A percentile compares a stretch with the other conserved stretches of the same genome.
These are phyloP conservation scores for Fragilariopsis cylindrus DNA, from an alignment of 108 stramenopile genomes.

Conservation along the genomic window DNA sequence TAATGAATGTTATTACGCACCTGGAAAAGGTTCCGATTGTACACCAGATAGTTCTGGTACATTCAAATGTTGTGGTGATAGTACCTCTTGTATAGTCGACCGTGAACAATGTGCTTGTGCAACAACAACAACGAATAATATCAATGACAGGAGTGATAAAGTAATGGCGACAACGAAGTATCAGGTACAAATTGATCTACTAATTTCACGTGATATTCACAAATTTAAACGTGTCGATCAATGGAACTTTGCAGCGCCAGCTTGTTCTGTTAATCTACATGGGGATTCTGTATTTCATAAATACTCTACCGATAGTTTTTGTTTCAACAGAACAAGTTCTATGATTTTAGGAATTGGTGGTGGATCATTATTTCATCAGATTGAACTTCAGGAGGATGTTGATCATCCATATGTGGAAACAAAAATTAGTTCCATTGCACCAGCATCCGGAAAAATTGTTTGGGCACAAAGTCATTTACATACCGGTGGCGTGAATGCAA, in stretches of 20 bases:
- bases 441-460: not conserved
- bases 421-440: not conserved
- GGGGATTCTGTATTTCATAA: not conserved
- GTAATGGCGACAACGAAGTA: not conserved
- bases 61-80: not conserved
- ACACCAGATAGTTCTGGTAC: not conserved
- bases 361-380: not conserved
- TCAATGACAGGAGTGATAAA: too few species aligned
- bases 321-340: not conserved
- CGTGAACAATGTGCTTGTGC: not conserved
- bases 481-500: constrained; percentile 4
- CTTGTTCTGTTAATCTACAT: not conserved
- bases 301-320: not conserved
- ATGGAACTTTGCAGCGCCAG: constrained; percentile 3
- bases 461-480: not conserved
- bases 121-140: not conserved
- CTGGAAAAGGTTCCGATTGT: constrained; percentile 5
- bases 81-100: not conserved
- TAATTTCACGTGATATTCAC: not conserved
- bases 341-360: not conserved
- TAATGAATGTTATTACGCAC: constrained; percentile 6
- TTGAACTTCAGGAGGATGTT: not conserved
- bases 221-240: not conserved
- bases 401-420: not conserved
- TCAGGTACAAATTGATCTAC: not conserved